A percentile compares a stretch with the other conserved stretches of the same genome.
Conservation (phyloP, 192 early-diverging fungal genomes). For the Backusella liffmaniae region DNA sequence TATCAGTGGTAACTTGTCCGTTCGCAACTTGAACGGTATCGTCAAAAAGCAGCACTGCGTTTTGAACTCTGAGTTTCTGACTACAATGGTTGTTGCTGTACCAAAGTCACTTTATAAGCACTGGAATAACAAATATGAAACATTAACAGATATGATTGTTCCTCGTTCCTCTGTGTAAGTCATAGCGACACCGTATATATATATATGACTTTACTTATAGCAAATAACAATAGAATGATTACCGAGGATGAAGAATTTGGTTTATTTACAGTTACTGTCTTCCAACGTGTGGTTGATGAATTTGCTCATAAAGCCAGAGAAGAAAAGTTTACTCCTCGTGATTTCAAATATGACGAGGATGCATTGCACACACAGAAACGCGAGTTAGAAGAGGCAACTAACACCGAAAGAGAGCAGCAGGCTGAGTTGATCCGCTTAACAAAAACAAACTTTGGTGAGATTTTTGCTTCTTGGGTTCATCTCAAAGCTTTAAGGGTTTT, state of each 20-base stretch:
- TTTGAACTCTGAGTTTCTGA: constrained; percentile 90
- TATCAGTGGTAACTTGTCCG: constrained; percentile 85
- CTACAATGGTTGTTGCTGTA: constrained; percentile 91
- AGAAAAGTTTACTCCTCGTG: constrained; percentile 89
- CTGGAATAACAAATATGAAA: constrained; percentile 89
- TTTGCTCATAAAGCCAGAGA: constrained; percentile 90
- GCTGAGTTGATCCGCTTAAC: constrained; percentile 75
- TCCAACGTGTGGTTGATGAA: constrained; percentile 87
- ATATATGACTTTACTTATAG: not conserved
- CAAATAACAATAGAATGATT: constrained; percentile 43
- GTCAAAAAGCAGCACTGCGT: constrained; percentile 93
- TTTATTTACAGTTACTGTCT: constrained; percentile 89
- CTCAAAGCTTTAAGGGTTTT: constrained; percentile 92
- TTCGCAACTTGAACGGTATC: constrained; percentile 80
- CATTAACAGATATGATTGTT: constrained; percentile 91
- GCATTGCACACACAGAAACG: constrained; percentile 79
- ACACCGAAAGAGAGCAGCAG: constrained; percentile 65
- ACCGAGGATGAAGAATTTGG: constrained; percentile 95
- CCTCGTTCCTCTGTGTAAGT: constrained; percentile 87
- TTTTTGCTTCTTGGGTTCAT: constrained; percentile 91
- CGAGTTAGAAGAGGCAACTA: constrained; percentile 58
- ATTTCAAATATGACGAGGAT: constrained; percentile 91
- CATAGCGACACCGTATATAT: not conserved
- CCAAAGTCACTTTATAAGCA: constrained; percentile 74
- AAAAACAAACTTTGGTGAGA: constrained; percentile 93